phyloP scores from a whole-genome alignment of 2,329 filamentous ascomycete genomes.

The Xylaria sp. region DNA sequence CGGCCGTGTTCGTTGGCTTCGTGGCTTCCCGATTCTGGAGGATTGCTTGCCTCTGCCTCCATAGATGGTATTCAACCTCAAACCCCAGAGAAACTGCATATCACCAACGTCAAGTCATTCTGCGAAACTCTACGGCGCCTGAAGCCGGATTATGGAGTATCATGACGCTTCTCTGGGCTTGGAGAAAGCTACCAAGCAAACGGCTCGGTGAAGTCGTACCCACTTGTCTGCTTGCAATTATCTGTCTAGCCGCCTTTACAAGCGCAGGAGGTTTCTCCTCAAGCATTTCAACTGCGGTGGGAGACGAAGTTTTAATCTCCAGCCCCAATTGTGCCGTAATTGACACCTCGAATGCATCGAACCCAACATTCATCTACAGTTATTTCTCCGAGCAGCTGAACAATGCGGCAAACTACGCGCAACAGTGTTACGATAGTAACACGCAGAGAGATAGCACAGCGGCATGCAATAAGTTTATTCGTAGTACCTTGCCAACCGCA shows the following conservation, averaged over 20 bases:
- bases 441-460: no score
- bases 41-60: neutral
- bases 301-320: neutral
- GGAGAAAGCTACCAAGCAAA: no score
- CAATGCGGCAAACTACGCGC: slow-evolving; percentile 34
- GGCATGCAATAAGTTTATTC: slow-evolving; percentile 15
- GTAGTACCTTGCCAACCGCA: neutral
- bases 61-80: neutral
- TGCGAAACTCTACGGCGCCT: slow-evolving; percentile 11
- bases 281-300: neutral
- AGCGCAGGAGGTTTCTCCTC: neutral
- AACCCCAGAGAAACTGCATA: neutral
- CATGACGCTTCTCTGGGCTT: neutral
- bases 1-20: neutral
- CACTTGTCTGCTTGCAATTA: neutral
- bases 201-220: neutral
- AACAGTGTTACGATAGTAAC: slow-evolving; percentile 30
- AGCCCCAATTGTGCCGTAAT: neutral
- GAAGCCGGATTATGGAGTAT: neutral
- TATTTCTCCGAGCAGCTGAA: neutral
- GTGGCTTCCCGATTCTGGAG: neutral
- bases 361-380: no score
- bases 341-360: neutral
- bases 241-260: neutral
- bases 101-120: slow-evolving; percentile 25